Percentiles rank a stretch among this genome's conserved stretches.
Conservation (phyloP, 768 basidiomycete genomes). For the Terana coerulea region DNA sequence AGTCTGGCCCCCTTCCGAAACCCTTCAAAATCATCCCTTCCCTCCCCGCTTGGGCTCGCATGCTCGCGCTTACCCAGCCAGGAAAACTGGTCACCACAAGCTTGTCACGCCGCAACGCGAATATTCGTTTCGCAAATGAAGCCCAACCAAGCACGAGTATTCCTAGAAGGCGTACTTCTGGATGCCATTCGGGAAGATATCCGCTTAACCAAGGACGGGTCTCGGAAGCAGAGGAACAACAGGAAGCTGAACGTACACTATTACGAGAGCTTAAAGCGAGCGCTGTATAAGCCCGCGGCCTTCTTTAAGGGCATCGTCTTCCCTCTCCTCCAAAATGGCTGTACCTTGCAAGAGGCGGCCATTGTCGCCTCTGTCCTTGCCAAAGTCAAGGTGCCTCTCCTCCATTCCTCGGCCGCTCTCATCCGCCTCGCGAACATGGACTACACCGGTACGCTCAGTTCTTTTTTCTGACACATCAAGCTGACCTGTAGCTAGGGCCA, state of each 20-base stretch:
- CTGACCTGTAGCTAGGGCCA: slow-evolving; percentile 48
- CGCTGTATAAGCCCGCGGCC: slow-evolving; percentile 93
- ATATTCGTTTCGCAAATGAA: slow-evolving; percentile 98
- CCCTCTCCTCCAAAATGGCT: slow-evolving; percentile 86
- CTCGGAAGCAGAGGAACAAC: slow-evolving; percentile 38
- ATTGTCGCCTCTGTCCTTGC: slow-evolving; percentile 90
- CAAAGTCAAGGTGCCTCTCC: slow-evolving; percentile 90
- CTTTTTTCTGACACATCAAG: not conserved
- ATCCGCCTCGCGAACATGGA: slow-evolving; percentile 95
- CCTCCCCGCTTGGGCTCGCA: slow-evolving; percentile 92
- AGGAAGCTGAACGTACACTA: slow-evolving; percentile 92
- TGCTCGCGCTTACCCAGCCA: slow-evolving; percentile 89
- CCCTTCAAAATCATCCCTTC: slow-evolving; percentile 98
- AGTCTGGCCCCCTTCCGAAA: slow-evolving; percentile 92
- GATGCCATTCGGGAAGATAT: slow-evolving; percentile 91
- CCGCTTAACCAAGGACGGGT: slow-evolving; percentile 36
- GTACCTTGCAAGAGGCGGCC: slow-evolving; percentile 90
- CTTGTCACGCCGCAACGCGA: slow-evolving; percentile 88
- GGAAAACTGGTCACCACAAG: slow-evolving; percentile 96
- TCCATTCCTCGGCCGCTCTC: slow-evolving; percentile 94
- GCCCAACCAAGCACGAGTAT: slow-evolving; percentile 89
- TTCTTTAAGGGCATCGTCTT: slow-evolving; percentile 99
- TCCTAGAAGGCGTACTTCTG: slow-evolving; percentile 86
- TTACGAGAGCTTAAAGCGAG: slow-evolving; percentile 88
- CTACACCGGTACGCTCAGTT: slow-evolving; percentile 63